Evolutionary conservation across 805 yeast genomes (phyloP).

Genomic region (Ogataea paradorogensis): DNA sequence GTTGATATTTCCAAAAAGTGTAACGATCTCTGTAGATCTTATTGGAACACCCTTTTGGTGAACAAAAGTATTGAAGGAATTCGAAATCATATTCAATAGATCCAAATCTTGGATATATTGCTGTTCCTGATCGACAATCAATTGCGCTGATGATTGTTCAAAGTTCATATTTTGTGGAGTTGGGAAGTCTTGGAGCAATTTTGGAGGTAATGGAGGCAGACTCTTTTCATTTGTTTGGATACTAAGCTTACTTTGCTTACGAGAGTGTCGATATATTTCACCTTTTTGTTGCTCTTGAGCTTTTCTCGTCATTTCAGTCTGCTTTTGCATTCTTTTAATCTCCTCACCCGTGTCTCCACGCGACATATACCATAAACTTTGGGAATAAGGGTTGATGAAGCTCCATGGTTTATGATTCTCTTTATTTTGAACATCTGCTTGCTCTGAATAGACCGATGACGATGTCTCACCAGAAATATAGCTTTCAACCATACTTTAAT

Average conservation of each 20-base stretch:
- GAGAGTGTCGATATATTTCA: neutral
- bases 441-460: slow-evolving; percentile 20
- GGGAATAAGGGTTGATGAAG: slow-evolving; percentile 39
- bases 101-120: slow-evolving; percentile 32
- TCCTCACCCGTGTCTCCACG: slow-evolving; percentile 37
- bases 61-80: slow-evolving; percentile 32
- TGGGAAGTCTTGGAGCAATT: slow-evolving; percentile 34
- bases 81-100: slow-evolving; percentile 32
- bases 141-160: neutral
- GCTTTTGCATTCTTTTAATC: slow-evolving; percentile 30
- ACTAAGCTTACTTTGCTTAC: neutral
- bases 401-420: slow-evolving; percentile 4
- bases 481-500: slow-evolving; percentile 2
- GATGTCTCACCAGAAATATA: slow-evolving; percentile 4
- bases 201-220: slow-evolving; percentile 7
- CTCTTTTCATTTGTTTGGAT: neutral
- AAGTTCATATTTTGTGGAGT: neutral
- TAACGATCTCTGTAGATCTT: slow-evolving; percentile 33
- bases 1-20: slow-evolving; percentile 43
- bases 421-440: neutral
- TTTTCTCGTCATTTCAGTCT: slow-evolving; percentile 7
- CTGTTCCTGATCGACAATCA: slow-evolving; percentile 35
- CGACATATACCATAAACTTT: slow-evolving; percentile 39
- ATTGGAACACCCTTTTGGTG: slow-evolving; percentile 31
- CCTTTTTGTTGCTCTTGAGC: neutral